phyloP scores from a whole-genome alignment of 2,329 filamentous ascomycete species.

The Raffaelea arxii region DNA sequence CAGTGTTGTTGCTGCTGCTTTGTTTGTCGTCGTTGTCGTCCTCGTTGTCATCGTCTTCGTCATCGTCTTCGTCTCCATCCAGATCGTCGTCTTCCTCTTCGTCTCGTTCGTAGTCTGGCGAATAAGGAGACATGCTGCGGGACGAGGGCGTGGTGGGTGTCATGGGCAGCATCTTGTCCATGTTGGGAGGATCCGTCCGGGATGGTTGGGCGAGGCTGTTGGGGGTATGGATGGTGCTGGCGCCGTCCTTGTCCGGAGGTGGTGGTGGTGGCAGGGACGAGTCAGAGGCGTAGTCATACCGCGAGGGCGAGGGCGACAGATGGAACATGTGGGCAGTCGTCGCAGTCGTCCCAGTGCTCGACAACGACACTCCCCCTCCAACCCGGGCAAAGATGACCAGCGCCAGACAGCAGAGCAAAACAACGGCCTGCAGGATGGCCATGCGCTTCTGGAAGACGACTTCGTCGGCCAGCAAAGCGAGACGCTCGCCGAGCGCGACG shows the following conservation, averaged over 20 bases:
- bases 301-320: constrained; percentile 11
- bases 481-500: constrained; percentile 65
- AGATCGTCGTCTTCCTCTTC: constrained; percentile 6
- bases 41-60: neutral
- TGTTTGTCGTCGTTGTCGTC: neutral
- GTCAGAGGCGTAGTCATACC: neutral
- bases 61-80: neutral
- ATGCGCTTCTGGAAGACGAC: constrained; percentile 81
- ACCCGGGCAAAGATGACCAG: constrained; percentile 69
- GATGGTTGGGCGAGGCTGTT: neutral
- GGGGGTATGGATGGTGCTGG: neutral
- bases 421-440: constrained; percentile 81
- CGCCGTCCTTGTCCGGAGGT: neutral
- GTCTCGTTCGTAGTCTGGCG: constrained; percentile 14
- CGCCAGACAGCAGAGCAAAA: constrained; percentile 77
- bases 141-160: constrained; percentile 17
- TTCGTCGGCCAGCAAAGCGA: constrained; percentile 90
- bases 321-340: constrained; percentile 5
- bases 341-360: neutral
- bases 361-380: constrained; percentile 11
- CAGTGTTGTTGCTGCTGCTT: neutral
- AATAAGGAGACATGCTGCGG: neutral
- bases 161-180: constrained; percentile 22
- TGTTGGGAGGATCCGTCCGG: constrained; percentile 8
- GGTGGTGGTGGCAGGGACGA: constrained; percentile 3